Evolutionary conservation across 768 basidiomycete species (phyloP).

Genomic region (Naematelia encephala): DNA sequence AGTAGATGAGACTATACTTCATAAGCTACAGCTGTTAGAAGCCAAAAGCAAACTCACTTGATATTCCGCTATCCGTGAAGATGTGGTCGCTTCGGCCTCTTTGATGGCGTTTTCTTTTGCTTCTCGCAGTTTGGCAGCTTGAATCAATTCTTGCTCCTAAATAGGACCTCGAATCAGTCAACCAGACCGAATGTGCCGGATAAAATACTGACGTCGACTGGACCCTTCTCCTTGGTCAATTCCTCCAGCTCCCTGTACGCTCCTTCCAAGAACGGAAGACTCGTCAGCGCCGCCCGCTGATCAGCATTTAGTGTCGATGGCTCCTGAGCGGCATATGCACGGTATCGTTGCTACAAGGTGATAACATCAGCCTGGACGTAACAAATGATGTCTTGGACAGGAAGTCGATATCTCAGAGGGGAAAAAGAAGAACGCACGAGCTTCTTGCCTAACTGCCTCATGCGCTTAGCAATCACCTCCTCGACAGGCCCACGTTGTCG

Average conservation of each 20-base stretch:
- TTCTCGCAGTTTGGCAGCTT: slow-evolving; percentile 38
- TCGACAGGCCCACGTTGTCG: slow-evolving; percentile 58
- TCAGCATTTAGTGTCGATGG: slow-evolving; percentile 79
- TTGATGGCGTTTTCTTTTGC: slow-evolving; percentile 15
- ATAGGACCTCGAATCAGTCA: no score
- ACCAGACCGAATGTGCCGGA: not conserved
- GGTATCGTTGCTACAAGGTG: slow-evolving; percentile 70
- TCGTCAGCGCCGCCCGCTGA: slow-evolving; percentile 70
- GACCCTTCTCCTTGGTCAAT: slow-evolving; percentile 62
- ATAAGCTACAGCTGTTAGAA: not conserved
- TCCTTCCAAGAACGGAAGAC: slow-evolving; percentile 71
- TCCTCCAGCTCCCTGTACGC: slow-evolving; percentile 77
- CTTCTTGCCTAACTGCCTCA: slow-evolving; percentile 76
- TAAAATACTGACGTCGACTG: slow-evolving; percentile 62
- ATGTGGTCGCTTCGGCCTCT: slow-evolving; percentile 8
- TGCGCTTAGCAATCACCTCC: slow-evolving; percentile 73
- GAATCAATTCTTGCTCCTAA: slow-evolving; percentile 31
- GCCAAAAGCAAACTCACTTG: slow-evolving; percentile 22
- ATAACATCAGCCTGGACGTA: slow-evolving; percentile 50
- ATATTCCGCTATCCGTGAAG: slow-evolving; percentile 5
- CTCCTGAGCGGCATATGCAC: slow-evolving; percentile 65
- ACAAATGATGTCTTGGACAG: not conserved
- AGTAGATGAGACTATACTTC: not conserved
- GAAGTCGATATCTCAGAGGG: not conserved
- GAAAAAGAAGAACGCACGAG: slow-evolving; percentile 58